Evolutionary conservation across 106 monocot species (phyloP), one percentile per base, ranked within the genome.

Genomic region (Dendrobium officinale): DNA sequence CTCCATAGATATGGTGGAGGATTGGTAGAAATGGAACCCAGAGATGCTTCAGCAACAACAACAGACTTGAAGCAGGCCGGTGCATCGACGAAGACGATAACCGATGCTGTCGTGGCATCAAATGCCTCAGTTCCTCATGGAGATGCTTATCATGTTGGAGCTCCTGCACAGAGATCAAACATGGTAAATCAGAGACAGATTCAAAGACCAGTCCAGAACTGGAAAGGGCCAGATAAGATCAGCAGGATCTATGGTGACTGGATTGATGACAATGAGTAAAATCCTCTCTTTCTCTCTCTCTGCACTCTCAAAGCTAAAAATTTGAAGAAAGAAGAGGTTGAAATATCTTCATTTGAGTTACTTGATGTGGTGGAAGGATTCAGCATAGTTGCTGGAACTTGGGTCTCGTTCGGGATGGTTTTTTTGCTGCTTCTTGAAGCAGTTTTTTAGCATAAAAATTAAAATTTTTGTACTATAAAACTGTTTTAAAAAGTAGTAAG

Each of bases 211-310:
- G 68, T 86, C 64, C 89, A 91, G 83, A 92, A 90, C 73, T 99
- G 95, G 95, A 92, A 91, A 80, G 98, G 98, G 1, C 98, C 98
- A 8, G 88, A 90, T 68, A 93, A 91, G 85, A 99, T 99, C 77
- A 99, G 91, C 79, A 84, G 85, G 49, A 95, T 99, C 51, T 99
- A 99, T 75, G 99, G 95, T 54, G 99, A 99, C 54, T 99, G 99
- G 99, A 95, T 99, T 26, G 89, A 95, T 40, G 98, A 99, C n/a
- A 83, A 56, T 75, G 97, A 94, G 67, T 95, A 86, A 43, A 61
- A 51, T 51, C 13, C 49, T 49, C 49, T 44, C 26, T 26, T 0
- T 26, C 26, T 26, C 4, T 8, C 4, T 8, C 8, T 8, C 44
- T 44, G 44, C 4, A 44, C 4, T 44, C 44, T 44, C n/a, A 44